Conservation (phyloP, 1,284 basidiomycete genomes). For the Leccinum fallax region DNA sequence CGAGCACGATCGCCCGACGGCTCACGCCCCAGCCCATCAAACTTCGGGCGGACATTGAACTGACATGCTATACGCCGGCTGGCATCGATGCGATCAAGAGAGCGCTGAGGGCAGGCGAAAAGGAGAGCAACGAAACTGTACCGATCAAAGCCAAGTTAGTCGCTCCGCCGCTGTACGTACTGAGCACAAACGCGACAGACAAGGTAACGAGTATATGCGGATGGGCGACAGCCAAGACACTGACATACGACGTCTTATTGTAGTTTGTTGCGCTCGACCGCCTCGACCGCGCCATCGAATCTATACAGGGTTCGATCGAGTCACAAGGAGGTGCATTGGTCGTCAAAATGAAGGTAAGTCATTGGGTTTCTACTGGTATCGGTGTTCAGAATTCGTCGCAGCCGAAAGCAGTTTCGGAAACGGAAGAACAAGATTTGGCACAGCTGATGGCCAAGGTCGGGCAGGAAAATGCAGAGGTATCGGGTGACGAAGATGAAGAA, state of each 20-base stretch:
- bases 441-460: slow-evolving; percentile 93
- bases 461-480: slow-evolving; percentile 91
- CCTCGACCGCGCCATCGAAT: slow-evolving; percentile 91
- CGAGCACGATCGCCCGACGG: slow-evolving; percentile 89
- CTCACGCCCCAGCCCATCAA: slow-evolving; percentile 99
- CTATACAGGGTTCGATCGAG: slow-evolving; percentile 86
- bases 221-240: background rate
- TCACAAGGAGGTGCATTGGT: slow-evolving; percentile 83
- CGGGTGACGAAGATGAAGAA: slow-evolving; percentile 90
- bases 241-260: background rate
- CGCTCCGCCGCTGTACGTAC: slow-evolving; percentile 94
- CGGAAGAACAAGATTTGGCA: slow-evolving; percentile 93
- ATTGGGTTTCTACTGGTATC: background rate
- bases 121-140: slow-evolving; percentile 84
- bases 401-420: slow-evolving; percentile 97
- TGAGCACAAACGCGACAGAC: slow-evolving; percentile 96
- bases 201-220: slow-evolving; percentile 55
- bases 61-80: slow-evolving; percentile 95
- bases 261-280: slow-evolving; percentile 89
- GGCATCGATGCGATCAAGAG: slow-evolving; percentile 99
- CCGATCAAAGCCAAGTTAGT: slow-evolving; percentile 98
- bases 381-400: slow-evolving; percentile 33
- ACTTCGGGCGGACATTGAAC: slow-evolving; percentile 95
- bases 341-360: slow-evolving; percentile 93
- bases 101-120: slow-evolving; percentile 88